Conservation (phyloP, 108 stramenopile genomes). For the Skeletonema menzelii region DNA sequence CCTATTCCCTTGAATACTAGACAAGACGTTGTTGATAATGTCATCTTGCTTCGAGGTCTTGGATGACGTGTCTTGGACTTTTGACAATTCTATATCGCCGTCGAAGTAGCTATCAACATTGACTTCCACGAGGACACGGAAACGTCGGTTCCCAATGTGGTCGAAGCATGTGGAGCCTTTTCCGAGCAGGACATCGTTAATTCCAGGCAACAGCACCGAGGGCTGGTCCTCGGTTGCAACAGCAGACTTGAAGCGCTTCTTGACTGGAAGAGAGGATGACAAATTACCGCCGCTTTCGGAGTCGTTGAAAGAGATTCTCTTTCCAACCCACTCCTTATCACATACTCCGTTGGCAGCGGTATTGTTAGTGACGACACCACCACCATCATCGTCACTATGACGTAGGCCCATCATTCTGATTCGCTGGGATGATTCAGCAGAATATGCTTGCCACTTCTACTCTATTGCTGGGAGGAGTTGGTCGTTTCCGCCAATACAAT, state of each 20-base stretch:
- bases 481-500: too few relatives aligned
- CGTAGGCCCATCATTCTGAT: neutral
- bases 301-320: neutral
- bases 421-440: too few relatives aligned
- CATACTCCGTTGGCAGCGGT: too few relatives aligned
- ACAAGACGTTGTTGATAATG: constrained; percentile 9
- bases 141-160: constrained; percentile 39
- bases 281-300: neutral
- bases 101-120: constrained; percentile 26
- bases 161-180: constrained; percentile 2
- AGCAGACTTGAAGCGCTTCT: neutral
- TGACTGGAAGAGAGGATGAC: neutral
- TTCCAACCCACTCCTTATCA: too few relatives aligned
- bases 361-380: too few relatives aligned
- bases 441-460: too few relatives aligned
- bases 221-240: too few relatives aligned
- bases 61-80: neutral
- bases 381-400: neutral
- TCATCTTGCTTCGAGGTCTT: neutral
- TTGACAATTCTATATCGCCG: neutral
- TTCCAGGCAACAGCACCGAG: constrained; percentile 1
- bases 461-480: too few relatives aligned
- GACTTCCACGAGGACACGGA: constrained; percentile 25
- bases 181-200: constrained; percentile 36
- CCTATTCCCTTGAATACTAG: constrained; percentile 17